Base-by-base conservation (phyloP, 352 stramenopile genomes). In the Blastocystis sp. region DNA sequence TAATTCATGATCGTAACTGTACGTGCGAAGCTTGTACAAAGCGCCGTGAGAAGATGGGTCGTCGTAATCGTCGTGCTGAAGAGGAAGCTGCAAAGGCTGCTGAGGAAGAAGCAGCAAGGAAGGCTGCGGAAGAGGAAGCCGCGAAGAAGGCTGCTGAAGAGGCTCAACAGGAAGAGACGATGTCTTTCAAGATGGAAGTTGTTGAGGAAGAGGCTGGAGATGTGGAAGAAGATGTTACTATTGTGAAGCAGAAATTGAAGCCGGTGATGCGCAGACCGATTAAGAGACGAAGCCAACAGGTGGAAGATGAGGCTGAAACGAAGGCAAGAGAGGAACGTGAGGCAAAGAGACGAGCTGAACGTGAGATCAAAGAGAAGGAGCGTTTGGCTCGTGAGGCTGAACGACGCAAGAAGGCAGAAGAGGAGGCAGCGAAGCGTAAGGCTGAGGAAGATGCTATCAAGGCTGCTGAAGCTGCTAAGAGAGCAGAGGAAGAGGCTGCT, bases 191-290 rank as follows among this genome's bases (percentile, higher is more conserved):
- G 52, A 43, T 58, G 56, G 74, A 85, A 39, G 56, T 57, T 42
- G 59, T 69, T n/a, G 74, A 37, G n/a, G 59, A 58, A 9, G 32
- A 78, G 49, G n/a, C 46, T 16, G 77, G 74, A 54, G 65, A 52
- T 21, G 77, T 24, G 3, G 65, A 87, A 56, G 77, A 77, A 16
- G 65, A 87, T 52, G 49, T 43, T 57, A 27, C 24, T 27, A 51
- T 74, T 27, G 65, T 87, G 59, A 58, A 42, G 27, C 24, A 75
- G 77, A 39, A 51, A 61, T 42, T 87, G 59, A 87, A 83, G 71
- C 71, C 7, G 27, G 71, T 83, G 35, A 66, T 83, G 2, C 46
- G 51, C 4, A 29, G 35, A 19, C 49, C 71, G 11, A 63, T 83
- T 14, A 65, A 66, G 43, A 27, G 71, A 37, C 49, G 71, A 24